These are phyloP conservation scores for Ramularia endophylla DNA, from an alignment of 2,329 filamentous ascomycete species.

Conservation along the genomic window DNA sequence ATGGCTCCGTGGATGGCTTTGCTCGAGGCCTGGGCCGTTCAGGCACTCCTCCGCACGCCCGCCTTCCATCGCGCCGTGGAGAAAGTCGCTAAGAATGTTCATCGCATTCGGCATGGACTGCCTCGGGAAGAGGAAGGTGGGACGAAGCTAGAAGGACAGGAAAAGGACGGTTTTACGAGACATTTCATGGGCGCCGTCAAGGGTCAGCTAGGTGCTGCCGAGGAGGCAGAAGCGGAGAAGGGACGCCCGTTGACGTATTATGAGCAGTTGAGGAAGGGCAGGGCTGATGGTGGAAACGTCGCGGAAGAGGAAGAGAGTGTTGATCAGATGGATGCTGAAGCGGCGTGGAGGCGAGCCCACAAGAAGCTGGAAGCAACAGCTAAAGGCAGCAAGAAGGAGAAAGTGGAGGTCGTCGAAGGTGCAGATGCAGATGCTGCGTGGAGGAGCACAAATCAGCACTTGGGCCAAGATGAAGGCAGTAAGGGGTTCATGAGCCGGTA, in stretches of 20 bases:
- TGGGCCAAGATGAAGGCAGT: constrained; percentile 8
- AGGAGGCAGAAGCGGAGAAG: constrained; percentile 16
- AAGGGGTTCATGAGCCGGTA: constrained; percentile 27
- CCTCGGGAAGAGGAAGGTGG: constrained; percentile 46
- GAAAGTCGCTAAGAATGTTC: constrained; percentile 43
- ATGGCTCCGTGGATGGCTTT: constrained; percentile 22
- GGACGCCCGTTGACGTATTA: background rate
- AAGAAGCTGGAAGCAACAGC: constrained; percentile 6
- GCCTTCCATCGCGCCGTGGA: constrained; percentile 50
- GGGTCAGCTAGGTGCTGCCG: constrained; percentile 25
- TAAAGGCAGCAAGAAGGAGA: constrained; percentile 4
- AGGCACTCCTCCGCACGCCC: constrained; percentile 48
- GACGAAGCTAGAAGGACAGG: constrained; percentile 39
- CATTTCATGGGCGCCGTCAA: constrained; percentile 50
- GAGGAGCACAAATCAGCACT: constrained; percentile 17
- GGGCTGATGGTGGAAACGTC: constrained; percentile 10
- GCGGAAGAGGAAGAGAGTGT: constrained; percentile 12
- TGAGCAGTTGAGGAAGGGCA: constrained; percentile 4
- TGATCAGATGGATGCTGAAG: constrained; percentile 14
- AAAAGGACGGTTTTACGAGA: constrained; percentile 36
- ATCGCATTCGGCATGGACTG: constrained; percentile 41
- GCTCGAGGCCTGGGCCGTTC: constrained; percentile 33
- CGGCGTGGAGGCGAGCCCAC: constrained; percentile 8
- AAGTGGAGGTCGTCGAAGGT: constrained; percentile 4
- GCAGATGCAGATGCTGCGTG: constrained; percentile 24